A percentile compares a stretch with the other conserved stretches of the same genome.
Conservation (phyloP, 257 asterid genomes). For the Lycium ferocissimum region DNA sequence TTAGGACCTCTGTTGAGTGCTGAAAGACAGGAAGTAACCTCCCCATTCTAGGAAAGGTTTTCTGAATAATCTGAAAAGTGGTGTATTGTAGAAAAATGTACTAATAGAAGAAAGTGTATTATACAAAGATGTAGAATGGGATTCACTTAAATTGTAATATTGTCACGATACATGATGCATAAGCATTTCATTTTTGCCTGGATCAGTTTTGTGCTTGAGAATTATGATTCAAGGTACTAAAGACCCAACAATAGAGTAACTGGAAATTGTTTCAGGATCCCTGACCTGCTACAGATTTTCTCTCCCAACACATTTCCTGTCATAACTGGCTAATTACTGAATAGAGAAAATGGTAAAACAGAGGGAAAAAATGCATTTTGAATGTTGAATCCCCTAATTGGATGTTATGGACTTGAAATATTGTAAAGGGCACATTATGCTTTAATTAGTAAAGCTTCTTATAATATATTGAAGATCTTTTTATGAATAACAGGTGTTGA, state of each 20-base stretch:
- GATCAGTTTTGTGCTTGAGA: constrained; percentile 22
- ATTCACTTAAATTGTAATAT: constrained; percentile 2
- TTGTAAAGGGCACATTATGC: constrained; percentile 6
- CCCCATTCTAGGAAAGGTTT: neutral
- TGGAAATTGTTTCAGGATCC: neutral
- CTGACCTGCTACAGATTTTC: neutral
- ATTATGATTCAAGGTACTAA: constrained; percentile 12
- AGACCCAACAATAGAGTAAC: constrained; percentile 16
- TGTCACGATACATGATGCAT: constrained; percentile 8
- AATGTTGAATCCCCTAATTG: constrained; percentile 24
- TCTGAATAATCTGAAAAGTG: constrained; percentile 19
- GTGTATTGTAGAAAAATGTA: neutral
- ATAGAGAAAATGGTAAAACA: constrained; percentile 14
- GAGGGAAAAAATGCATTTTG: neutral
- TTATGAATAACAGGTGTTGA: constrained; percentile 61
- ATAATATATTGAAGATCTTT: constrained; percentile 27
- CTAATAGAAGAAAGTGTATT: constrained; percentile 8
- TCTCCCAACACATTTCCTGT: neutral
- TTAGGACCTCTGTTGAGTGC: constrained; percentile 21
- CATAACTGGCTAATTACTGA: constrained; percentile 10
- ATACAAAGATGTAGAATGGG: neutral
- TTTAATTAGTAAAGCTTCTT: neutral
- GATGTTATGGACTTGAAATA: constrained; percentile 3
- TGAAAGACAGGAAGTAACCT: constrained; percentile 1
- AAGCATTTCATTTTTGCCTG: constrained; percentile 21